Evolutionary conservation across 495 filamentous ascomycete genomes (phyloP).

Genomic region (Cairneyella variabilis): DNA sequence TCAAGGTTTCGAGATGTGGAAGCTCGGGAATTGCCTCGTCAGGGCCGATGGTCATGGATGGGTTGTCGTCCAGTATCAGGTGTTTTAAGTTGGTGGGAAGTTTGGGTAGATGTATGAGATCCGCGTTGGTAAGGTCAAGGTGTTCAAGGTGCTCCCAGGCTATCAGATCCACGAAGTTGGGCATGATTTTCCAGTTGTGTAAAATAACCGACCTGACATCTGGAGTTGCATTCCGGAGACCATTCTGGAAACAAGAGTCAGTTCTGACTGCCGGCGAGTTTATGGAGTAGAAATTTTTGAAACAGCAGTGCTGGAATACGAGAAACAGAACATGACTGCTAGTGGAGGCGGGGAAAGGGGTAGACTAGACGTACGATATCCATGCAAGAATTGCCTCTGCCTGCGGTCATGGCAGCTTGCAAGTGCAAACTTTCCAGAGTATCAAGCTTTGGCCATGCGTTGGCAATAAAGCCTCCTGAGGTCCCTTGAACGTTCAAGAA

Average conservation of each 20-base stretch:
- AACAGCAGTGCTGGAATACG: no score
- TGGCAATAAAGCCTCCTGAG: no score
- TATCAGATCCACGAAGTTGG: slow-evolving; percentile 2
- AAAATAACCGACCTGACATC: slow-evolving; percentile 9
- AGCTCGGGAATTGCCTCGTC: background rate
- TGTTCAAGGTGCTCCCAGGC: slow-evolving; percentile 7
- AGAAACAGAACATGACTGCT: no score
- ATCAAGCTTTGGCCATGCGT: no score
- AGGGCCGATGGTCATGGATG: background rate
- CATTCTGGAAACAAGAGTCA: slow-evolving; percentile 9
- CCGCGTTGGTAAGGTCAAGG: slow-evolving; percentile 13
- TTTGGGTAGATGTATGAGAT: slow-evolving; percentile 1
- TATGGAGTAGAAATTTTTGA: no score
- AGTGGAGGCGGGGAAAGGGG: no score
- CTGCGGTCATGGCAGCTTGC: no score
- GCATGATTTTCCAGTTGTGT: slow-evolving; percentile 6
- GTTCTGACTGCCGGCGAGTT: no score
- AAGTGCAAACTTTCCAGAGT: no score
- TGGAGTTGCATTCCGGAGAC: slow-evolving; percentile 10
- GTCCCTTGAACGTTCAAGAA: slow-evolving; percentile 15
- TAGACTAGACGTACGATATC: no score
- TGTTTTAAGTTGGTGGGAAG: slow-evolving; percentile 16
- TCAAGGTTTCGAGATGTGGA: slow-evolving; percentile 25
- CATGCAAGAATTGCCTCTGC: no score
- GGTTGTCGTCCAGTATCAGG: slow-evolving; percentile 15